These are phyloP conservation scores for Camelina sativa DNA, from an alignment of 345 rosid species.

Conservation along the genomic window DNA sequence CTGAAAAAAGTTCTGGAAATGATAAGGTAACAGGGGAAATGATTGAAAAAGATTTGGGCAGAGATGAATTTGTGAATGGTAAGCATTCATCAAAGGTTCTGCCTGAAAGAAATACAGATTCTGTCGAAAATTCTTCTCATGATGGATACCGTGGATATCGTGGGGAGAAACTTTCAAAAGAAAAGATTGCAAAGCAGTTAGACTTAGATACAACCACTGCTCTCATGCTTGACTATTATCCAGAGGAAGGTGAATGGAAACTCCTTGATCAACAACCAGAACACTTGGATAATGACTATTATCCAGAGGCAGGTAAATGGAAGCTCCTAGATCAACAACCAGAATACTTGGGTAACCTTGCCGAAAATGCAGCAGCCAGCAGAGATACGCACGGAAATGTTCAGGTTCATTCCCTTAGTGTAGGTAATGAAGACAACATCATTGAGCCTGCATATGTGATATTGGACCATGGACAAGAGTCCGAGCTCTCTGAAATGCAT, in stretches of 20 bases:
- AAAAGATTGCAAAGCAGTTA: slow-evolving; percentile 55
- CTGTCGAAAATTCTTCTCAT: slow-evolving; percentile 44
- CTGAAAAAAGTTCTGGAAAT: slow-evolving; percentile 34
- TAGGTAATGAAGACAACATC: slow-evolving; percentile 44
- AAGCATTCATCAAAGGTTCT: slow-evolving; percentile 49
- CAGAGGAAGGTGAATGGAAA: slow-evolving; percentile 94
- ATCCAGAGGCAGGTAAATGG: slow-evolving; percentile 92
- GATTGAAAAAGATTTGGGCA: slow-evolving; percentile 44
- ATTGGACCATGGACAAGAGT: slow-evolving; percentile 59
- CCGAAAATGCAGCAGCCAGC: slow-evolving; percentile 40
- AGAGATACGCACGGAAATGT: slow-evolving; percentile 39
- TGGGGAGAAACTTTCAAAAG: slow-evolving; percentile 51
- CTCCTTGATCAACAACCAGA: slow-evolving; percentile 80
- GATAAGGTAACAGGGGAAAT: slow-evolving; percentile 28
- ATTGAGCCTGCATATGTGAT: slow-evolving; percentile 76
- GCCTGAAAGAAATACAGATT: slow-evolving; percentile 44
- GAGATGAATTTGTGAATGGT: slow-evolving; percentile 47
- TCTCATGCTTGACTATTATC: slow-evolving; percentile 79
- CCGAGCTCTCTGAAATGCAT: slow-evolving; percentile 48
- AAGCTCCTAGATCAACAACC: slow-evolving; percentile 82
- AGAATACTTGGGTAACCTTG: slow-evolving; percentile 47
- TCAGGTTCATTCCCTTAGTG: slow-evolving; percentile 42
- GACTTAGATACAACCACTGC: slow-evolving; percentile 79
- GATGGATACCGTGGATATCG: slow-evolving; percentile 32
- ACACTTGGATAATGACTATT: slow-evolving; percentile 55